Base-by-base conservation (phyloP, 2,329 filamentous ascomycete species). In the Colletotrichum chlorophyti region DNA sequence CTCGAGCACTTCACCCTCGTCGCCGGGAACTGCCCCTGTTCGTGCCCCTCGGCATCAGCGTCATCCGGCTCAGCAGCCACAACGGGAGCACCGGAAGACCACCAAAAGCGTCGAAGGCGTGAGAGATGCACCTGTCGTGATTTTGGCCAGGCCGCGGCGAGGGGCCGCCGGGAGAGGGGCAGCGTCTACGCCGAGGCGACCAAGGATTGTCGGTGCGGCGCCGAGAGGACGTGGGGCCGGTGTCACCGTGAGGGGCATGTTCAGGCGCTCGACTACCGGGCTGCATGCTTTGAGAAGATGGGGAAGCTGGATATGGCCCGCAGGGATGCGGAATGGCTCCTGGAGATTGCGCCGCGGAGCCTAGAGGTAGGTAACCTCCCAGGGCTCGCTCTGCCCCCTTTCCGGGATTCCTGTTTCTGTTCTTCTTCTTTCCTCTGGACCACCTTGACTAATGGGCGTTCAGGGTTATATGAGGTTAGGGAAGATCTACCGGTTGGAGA, bases 381-480 rank as follows among this genome's bases (percentile, higher is more conserved):
- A n/a, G n/a, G n/a, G 32, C 7, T 17, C 8, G 12, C 14, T 17
- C 15, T 1, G 11, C 19, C 21, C 29, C 12, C 7, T 51, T 24
- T 32, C 19, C 3, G 14, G 37, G 6, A 6, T 34, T 29, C 12
- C 15, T 40, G 6, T 40, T 12, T 17, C 10, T 41, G 5, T 21
- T 19, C n/a, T 17, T 7, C 32, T 17, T 9, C 9, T 31, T 11
- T 12, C 21, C 23, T 9, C 9, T 3, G 12, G 10, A n/a, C 15
- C n/a, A 35, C n/a, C 5, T 23, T 34, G 17, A 35, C 59, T 65
- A 23, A 66, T 46, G 12, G 6, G 12, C 15, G n/a, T 2, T 10
- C 29, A 78, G 76, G 76, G 76, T 7, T 79, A 79, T 55, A 68
- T 79, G 7, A 72, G 76, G 3, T 63, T 78, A 5, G 76, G 73